phyloP scores from a whole-genome alignment of 495 filamentous ascomycete genomes.

The Lophiostoma macrostomum region DNA sequence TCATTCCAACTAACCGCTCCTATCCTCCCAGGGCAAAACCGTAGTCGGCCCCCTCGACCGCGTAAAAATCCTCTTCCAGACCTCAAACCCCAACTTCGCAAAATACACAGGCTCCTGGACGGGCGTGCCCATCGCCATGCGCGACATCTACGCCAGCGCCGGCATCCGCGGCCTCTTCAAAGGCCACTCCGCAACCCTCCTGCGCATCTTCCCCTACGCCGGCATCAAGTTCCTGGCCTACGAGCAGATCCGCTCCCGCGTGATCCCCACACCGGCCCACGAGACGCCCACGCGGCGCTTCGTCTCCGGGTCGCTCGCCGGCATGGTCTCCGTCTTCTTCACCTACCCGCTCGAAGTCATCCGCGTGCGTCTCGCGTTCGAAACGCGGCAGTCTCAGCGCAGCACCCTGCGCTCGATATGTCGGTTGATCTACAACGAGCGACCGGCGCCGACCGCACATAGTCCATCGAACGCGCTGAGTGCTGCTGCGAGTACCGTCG shows the following conservation, averaged over 20 bases:
- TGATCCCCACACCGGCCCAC: conserved; percentile 67
- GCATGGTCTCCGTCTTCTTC: conserved; percentile 85
- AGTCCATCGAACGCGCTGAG: conserved; percentile 21
- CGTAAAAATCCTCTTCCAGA: conserved; percentile 98
- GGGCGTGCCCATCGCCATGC: conserved; percentile 72
- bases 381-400: conserved; percentile 68
- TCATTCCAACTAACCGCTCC: too few species aligned
- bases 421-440: conserved; percentile 80
- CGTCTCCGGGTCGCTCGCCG: conserved; percentile 74
- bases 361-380: conserved; percentile 87
- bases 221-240: conserved; percentile 97
- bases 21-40: conserved; percentile 82
- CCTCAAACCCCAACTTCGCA: conserved; percentile 85
- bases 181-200: conserved; percentile 88
- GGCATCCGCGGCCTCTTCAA: conserved; percentile 77
- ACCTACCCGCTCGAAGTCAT: conserved; percentile 94
- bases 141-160: conserved; percentile 73
- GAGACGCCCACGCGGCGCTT: conserved; percentile 80
- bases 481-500: conserved; percentile 40
- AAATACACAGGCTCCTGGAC: conserved; percentile 88
- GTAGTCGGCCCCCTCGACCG: conserved; percentile 93
- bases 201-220: conserved; percentile 96
- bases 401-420: conserved; percentile 70
- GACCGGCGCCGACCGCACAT: conserved; percentile 38
- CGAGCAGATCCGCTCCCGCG: conserved; percentile 77